A percentile compares a stretch with the other conserved stretches of the same genome.
phyloP scores from a whole-genome alignment of 306 rosid species.

The Fragaria iinumae region DNA sequence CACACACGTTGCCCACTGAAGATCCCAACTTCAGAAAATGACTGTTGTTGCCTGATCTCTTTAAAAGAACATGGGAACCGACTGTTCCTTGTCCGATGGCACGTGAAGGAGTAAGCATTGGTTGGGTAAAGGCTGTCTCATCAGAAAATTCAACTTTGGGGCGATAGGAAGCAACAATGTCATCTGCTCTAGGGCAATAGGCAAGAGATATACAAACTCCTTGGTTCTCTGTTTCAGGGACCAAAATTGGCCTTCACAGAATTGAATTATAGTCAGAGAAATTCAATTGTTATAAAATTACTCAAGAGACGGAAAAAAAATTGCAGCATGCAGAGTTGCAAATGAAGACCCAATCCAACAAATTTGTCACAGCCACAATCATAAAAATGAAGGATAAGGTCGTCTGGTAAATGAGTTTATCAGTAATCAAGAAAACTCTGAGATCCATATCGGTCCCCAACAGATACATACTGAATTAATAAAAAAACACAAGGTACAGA shows the following conservation, averaged over 20 bases:
- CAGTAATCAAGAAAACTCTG: background rate
- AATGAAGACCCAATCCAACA: background rate
- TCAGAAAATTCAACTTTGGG: constrained; percentile 55
- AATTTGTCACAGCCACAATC: background rate
- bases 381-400: background rate
- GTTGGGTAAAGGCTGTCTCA: constrained; percentile 47
- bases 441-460: background rate
- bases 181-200: constrained; percentile 62
- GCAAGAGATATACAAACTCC: constrained; percentile 92
- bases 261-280: constrained; percentile 28
- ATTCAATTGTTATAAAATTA: background rate
- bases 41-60: constrained; percentile 28
- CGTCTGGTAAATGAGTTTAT: background rate
- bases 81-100: constrained; percentile 53
- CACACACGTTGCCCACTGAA: constrained; percentile 47
- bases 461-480: background rate
- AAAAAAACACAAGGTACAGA: background rate
- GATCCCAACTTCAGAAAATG: constrained; percentile 51
- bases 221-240: constrained; percentile 63
- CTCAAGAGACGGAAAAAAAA: background rate
- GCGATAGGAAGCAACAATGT: constrained; percentile 76
- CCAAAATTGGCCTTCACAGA: constrained; percentile 62
- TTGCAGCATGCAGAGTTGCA: background rate
- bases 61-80: constrained; percentile 63
- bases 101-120: constrained; percentile 39